These are phyloP conservation scores for Botrytis aclada DNA, from an alignment of 2,329 filamentous ascomycete genomes.

Conservation along the genomic window DNA sequence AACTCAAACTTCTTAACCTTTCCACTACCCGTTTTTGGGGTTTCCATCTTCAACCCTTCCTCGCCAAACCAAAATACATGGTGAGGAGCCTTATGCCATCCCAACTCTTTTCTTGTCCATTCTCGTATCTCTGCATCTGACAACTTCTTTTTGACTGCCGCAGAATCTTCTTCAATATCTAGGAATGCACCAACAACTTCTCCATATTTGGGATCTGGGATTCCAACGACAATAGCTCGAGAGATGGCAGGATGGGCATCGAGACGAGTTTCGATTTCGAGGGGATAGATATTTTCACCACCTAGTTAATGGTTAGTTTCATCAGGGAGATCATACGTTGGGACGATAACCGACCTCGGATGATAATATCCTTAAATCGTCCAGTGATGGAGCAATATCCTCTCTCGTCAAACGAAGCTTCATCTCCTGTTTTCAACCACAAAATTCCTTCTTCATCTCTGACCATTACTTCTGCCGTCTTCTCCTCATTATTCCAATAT, in stretches of 20 bases:
- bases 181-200: conserved; percentile 66
- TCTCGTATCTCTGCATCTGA: conserved; percentile 54
- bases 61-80: conserved; percentile 75
- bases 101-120: conserved; percentile 61
- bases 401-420: conserved; percentile 48
- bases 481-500: conserved; percentile 57
- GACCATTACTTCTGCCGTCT: conserved; percentile 28
- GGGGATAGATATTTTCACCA: conserved; percentile 58
- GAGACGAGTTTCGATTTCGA: conserved; percentile 68
- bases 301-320: conserved; percentile 24
- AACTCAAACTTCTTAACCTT: conserved; percentile 60
- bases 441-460: conserved; percentile 31
- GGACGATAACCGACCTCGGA: conserved; percentile 48
- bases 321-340: not conserved
- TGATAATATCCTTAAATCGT: conserved; percentile 69
- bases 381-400: conserved; percentile 56
- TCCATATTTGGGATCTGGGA: conserved; percentile 62
- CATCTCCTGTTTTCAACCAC: conserved; percentile 55
- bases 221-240: conserved; percentile 60
- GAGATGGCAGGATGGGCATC: conserved; percentile 53
- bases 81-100: conserved; percentile 65
- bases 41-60: conserved; percentile 44
- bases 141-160: conserved; percentile 61
- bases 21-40: conserved; percentile 68
- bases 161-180: conserved; percentile 52